Evolutionary conservation across 768 basidiomycete species (phyloP).

Genomic region (Russula sp.): DNA sequence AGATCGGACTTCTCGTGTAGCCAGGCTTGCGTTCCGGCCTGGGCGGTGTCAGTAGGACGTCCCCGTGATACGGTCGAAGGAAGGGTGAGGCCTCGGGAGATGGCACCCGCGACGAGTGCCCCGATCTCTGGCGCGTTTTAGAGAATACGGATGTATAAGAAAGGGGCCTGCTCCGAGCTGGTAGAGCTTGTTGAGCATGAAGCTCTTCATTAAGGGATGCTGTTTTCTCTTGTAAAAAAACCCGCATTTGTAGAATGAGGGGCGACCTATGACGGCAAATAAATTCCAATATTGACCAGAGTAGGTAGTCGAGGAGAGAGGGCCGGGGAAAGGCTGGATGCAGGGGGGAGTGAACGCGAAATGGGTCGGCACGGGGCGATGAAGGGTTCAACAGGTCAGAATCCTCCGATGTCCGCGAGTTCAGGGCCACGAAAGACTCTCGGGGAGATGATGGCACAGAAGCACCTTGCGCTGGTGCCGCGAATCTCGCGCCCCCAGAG

Average conservation of each 20-base stretch:
- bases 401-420: conserved; percentile 14
- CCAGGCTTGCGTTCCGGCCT: conserved; percentile 34
- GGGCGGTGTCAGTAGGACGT: conserved; percentile 17
- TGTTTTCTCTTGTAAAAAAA: conserved; percentile 61
- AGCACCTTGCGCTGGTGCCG: conserved; percentile 36
- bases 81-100: conserved; percentile 43
- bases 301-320: conserved; percentile 60
- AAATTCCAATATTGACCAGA: conserved; percentile 69
- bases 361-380: conserved; percentile 22
- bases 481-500: conserved; percentile 61
- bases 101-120: conserved; percentile 28
- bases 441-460: conserved; percentile 49
- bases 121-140: conserved; percentile 48
- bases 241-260: conserved; percentile 57
- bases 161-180: conserved; percentile 34
- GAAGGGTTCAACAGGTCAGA: conserved; percentile 25
- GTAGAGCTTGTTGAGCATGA: conserved; percentile 27
- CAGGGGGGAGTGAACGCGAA: conserved; percentile 29
- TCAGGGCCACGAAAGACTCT: conserved; percentile 37
- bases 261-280: conserved; percentile 58
- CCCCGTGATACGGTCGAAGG: conserved; percentile 27
- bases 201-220: conserved; percentile 49
- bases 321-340: conserved; percentile 35
- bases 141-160: conserved; percentile 46
- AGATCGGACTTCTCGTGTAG: conserved; percentile 37